phyloP scores from a whole-genome alignment of 2,329 filamentous ascomycete genomes.

The Stachybotrys echinatus region DNA sequence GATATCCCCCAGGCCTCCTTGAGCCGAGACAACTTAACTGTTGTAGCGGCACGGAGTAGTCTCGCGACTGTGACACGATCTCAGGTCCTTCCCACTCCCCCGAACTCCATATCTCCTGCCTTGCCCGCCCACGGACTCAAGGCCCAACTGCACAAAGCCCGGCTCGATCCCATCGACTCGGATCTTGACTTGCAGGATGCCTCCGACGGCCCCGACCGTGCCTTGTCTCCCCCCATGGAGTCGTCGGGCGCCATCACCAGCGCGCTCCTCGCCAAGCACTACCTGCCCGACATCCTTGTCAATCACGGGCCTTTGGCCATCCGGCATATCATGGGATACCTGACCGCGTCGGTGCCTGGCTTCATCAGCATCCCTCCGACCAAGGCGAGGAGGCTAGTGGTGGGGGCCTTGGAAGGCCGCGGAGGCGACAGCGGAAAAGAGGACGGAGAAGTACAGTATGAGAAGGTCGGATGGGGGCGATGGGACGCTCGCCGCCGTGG shows the following conservation, averaged over 20 bases:
- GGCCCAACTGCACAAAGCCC: slow-evolving; percentile 56
- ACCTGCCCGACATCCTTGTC: slow-evolving; percentile 86
- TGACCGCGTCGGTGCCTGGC: slow-evolving; percentile 88
- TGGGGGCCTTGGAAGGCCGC: slow-evolving; percentile 84
- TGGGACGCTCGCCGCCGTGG: slow-evolving; percentile 82
- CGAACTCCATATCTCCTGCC: slow-evolving; percentile 89
- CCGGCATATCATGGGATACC: slow-evolving; percentile 88
- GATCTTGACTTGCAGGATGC: slow-evolving; percentile 79
- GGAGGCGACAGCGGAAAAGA: slow-evolving; percentile 56
- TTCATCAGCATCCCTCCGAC: slow-evolving; percentile 84
- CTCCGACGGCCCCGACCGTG: slow-evolving; percentile 23
- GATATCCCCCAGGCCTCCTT: slow-evolving; percentile 58
- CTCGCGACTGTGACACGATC: slow-evolving; percentile 54
- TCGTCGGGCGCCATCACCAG: slow-evolving; percentile 79
- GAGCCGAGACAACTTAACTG: slow-evolving; percentile 67
- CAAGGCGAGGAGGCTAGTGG: slow-evolving; percentile 85
- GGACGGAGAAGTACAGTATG: slow-evolving; percentile 73
- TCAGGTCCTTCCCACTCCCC: slow-evolving; percentile 77
- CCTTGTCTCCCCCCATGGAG: slow-evolving; percentile 54
- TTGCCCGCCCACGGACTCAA: slow-evolving; percentile 77
- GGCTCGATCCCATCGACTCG: slow-evolving; percentile 67
- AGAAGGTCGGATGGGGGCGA: slow-evolving; percentile 95
- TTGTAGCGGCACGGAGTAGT: slow-evolving; percentile 63
- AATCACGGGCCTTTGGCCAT: slow-evolving; percentile 89
- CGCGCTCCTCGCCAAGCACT: slow-evolving; percentile 77